Base-by-base conservation (phyloP, 1,284 basidiomycete species). In the Ganoderma leucocontextum region DNA sequence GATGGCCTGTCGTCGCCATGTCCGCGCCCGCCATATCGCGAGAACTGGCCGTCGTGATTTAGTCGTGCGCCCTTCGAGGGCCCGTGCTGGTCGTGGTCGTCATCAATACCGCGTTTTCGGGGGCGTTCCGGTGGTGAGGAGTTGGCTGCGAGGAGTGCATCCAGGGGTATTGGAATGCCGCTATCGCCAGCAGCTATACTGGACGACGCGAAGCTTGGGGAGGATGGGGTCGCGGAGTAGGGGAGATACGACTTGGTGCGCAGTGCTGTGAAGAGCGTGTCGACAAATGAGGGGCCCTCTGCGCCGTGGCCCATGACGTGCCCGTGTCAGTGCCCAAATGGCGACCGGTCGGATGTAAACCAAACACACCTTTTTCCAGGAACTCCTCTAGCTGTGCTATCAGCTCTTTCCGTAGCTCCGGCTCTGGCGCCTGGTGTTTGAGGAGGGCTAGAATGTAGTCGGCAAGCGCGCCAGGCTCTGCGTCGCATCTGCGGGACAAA, bases 381-480 rank as follows among this genome's bases (percentile, higher is more conserved):
- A 98, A 98, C 81, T 98, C 97, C 65, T 92, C 90, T 67, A 98
- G 85, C 78, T 98, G 95, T 1, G 86, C 78, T 10, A 85, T 80
- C 63, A 98, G 84, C 77, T 95, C 93, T 71, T 90, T 88, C 73
- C 92, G 86, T 84, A 98, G 91, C 72, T 97, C 93, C n/a, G 80
- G 79, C 77, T 96, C 94, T 5, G 92, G 86, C 12, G 90, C 90
- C 81, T 95, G 95, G 80, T 97, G 95, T 78, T 96, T 96, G 67
- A 98, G 84, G 63, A 99, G 84, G n/a, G 97, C 97, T 61, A 98
- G 88, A 74, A 98, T 93, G 79, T 98, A 99, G 79, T 98, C 96
- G 15, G 95, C 92, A 62, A 99, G 89, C 25, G 97, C 95, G 41
- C 92, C 91, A 33, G 97, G 96, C 79, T 98, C 97, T 64, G 97